Evolutionary conservation across 1,284 basidiomycete genomes (phyloP).

Genomic region (Pholiota adiposa): DNA sequence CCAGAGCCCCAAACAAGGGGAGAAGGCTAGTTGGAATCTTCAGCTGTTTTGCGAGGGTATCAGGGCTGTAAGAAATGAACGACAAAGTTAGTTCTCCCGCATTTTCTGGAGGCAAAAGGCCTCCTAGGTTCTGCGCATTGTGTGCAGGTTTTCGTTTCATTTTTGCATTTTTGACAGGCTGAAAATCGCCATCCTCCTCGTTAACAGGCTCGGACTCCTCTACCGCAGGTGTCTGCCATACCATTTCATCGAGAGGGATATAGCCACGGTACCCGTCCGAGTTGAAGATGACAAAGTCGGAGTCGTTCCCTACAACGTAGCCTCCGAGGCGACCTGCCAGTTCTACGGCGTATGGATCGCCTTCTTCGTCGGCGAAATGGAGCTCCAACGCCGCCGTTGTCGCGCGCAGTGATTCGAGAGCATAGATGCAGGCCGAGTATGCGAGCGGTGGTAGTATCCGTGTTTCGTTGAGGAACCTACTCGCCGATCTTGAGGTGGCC

Average conservation of each 20-base stretch:
- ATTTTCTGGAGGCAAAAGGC: constrained; percentile 60
- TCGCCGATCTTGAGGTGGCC: constrained; percentile 63
- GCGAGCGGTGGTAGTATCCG: constrained; percentile 78
- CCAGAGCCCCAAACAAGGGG: constrained; percentile 83
- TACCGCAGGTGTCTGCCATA: constrained; percentile 56
- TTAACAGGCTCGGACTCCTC: constrained; percentile 37
- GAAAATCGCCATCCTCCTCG: constrained; percentile 62
- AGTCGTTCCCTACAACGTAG: constrained; percentile 81
- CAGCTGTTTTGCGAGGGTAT: constrained; percentile 65
- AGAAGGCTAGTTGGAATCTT: constrained; percentile 74
- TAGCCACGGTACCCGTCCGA: constrained; percentile 78
- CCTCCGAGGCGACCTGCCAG: constrained; percentile 76
- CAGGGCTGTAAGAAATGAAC: constrained; percentile 67
- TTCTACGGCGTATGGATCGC: constrained; percentile 85
- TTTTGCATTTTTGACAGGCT: constrained; percentile 54
- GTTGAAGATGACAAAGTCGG: constrained; percentile 82
- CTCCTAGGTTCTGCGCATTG: constrained; percentile 38
- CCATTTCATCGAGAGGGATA: constrained; percentile 79
- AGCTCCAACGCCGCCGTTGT: constrained; percentile 47
- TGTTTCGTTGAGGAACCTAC: constrained; percentile 75
- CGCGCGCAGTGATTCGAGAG: constrained; percentile 50
- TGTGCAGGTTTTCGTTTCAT: constrained; percentile 35
- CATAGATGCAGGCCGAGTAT: constrained; percentile 64
- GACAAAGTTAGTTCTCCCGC: constrained; percentile 50
- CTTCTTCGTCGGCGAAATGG: constrained; percentile 84